Conservation (phyloP, 257 asterid genomes). For the Gynochthodes officinalis region DNA sequence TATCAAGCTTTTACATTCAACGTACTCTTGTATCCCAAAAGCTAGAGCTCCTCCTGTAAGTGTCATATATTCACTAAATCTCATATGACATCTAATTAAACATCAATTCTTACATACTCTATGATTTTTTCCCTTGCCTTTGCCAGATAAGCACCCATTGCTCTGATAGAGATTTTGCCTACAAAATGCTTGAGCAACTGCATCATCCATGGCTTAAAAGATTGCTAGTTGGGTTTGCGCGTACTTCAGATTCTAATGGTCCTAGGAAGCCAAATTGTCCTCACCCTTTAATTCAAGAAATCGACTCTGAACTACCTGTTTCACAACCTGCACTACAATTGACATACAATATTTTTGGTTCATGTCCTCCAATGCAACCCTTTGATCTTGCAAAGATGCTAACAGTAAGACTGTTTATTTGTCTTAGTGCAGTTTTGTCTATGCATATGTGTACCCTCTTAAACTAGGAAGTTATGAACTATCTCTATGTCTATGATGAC, state of each 20-base stretch:
- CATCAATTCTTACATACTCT: background rate
- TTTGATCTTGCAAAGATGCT: slow-evolving; percentile 99
- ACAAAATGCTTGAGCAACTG: slow-evolving; percentile 77
- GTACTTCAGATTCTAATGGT: slow-evolving; percentile 89
- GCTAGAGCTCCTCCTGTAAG: slow-evolving; percentile 97
- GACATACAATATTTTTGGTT: slow-evolving; percentile 80
- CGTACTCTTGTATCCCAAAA: slow-evolving; percentile 85
- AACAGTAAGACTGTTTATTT: slow-evolving; percentile 46
- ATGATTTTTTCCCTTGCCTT: slow-evolving; percentile 1
- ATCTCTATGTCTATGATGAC: slow-evolving; percentile 17
- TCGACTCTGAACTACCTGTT: slow-evolving; percentile 76
- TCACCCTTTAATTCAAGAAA: slow-evolving; percentile 87
- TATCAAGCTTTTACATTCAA: slow-evolving; percentile 73
- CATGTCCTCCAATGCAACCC: slow-evolving; percentile 99
- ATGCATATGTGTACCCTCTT: background rate
- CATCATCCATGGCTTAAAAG: slow-evolving; percentile 96
- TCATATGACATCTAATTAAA: background rate
- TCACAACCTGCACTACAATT: slow-evolving; percentile 88
- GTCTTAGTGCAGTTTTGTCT: background rate
- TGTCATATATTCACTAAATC: slow-evolving; percentile 6
- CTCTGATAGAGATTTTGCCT: slow-evolving; percentile 83
- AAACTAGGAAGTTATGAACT: slow-evolving; percentile 1
- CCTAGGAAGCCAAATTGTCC: slow-evolving; percentile 67
- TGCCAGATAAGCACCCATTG: slow-evolving; percentile 74
- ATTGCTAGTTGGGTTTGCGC: slow-evolving; percentile 83